Evolutionary conservation across 805 yeast genomes (phyloP).

Genomic region (Candida hispaniensis): DNA sequence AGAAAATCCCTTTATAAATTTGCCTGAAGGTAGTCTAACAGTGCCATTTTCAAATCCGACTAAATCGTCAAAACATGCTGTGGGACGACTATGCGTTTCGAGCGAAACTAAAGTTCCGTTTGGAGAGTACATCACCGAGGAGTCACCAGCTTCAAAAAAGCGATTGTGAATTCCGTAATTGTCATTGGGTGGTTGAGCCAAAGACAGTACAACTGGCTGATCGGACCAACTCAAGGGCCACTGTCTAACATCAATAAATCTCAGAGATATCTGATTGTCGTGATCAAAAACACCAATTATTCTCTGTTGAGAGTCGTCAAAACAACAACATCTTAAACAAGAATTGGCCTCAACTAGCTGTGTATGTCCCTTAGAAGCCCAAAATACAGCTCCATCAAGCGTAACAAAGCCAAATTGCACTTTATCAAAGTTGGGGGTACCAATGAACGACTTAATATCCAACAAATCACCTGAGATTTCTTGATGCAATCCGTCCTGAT

Average conservation of each 20-base stretch:
- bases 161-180: no score
- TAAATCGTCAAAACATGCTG: no score
- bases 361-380: constrained; percentile 9
- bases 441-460: constrained; percentile 6
- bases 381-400: not conserved
- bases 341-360: constrained; percentile 1
- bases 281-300: constrained; percentile 1
- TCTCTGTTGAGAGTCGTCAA: not conserved
- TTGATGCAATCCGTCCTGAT: constrained; percentile 10
- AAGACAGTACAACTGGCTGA: no score
- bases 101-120: constrained; percentile 3
- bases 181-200: no score
- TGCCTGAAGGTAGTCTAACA: no score
- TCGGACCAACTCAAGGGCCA: constrained; percentile 9
- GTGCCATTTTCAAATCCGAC: no score
- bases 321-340: constrained; percentile 2
- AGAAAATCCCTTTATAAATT: constrained; percentile 4
- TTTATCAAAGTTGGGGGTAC: not conserved
- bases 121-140: constrained; percentile 3
- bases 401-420: constrained; percentile 9
- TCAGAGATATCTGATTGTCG: not conserved
- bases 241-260: constrained; percentile 1
- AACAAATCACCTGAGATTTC: constrained; percentile 13
- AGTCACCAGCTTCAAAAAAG: no score
- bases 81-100: no score